Evolutionary conservation across 2,329 filamentous ascomycete species (phyloP), one percentile per base, ranked within the genome.

Genomic region (Colletotrichum filicis): DNA sequence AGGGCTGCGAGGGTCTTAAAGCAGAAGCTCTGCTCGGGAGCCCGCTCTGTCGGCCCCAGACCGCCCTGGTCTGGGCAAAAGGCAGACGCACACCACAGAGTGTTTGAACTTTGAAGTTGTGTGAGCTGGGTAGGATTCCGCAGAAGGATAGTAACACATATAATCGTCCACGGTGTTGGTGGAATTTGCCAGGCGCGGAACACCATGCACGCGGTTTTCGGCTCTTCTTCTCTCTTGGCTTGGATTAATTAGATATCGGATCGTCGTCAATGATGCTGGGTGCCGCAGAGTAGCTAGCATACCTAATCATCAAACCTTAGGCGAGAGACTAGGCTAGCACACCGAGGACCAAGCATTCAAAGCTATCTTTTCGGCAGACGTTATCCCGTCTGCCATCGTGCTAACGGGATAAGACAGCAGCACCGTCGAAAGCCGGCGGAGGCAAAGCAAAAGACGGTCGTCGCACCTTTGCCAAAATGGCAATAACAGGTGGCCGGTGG

Each of bases 21-120:
- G 70, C 66, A 70, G 66, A 70, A 69, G 60, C 70, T 73, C 70
- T 73, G 70, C 66, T 65, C 66, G 61, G 66, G 57, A 55, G 49
- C n/a, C 66, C 55, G 53, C 64, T 35, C 28, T 22, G 68, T 71
- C 64, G 68, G 68, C 68, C 63, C 63, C 58, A 68, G 64, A 57
- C 56, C 56, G 52, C 57, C 66, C 58, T 72, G 14, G 58, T 42
- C 69, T 59, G 58, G 32, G 64, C 28, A 3, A 14, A 22, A 56
- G 30, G 28, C 46, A 28, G 42, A 63, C 11, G 28, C 7, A 49
- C 59, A n/a, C 5, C 19, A 62, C 37, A 30, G 19, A 19, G 37
- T 62, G 8, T 28, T 16, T 32, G 30, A 32, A 32, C 30, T 32
- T 22, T 22, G 58, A 35, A 61, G 22, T 37, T 26, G 22, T 26